phyloP scores from a whole-genome alignment of 306 rosid species.

The Pueraria montana region DNA sequence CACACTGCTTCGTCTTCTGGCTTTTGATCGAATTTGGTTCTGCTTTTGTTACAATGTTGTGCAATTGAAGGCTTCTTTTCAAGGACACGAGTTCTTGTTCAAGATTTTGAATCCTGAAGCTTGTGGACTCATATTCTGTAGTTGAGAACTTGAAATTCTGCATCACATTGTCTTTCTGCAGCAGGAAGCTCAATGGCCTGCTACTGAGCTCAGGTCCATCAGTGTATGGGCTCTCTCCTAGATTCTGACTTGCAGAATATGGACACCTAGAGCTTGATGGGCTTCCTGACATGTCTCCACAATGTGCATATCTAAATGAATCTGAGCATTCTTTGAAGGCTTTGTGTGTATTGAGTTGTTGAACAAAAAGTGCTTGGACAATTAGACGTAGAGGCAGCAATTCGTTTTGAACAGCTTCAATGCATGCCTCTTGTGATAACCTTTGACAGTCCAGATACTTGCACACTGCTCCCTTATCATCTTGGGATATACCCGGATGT shows the following conservation, averaged over 20 bases:
- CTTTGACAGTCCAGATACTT: conserved; percentile 78
- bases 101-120: conserved; percentile 85
- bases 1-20: conserved; percentile 54
- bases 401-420: conserved; percentile 93
- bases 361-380: conserved; percentile 89
- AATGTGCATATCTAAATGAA: conserved; percentile 71
- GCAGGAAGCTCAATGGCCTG: conserved; percentile 67
- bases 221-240: conserved; percentile 67
- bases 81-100: conserved; percentile 79
- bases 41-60: conserved; percentile 59
- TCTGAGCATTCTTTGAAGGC: conserved; percentile 88
- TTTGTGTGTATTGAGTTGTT: conserved; percentile 83
- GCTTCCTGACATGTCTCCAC: conserved; percentile 78
- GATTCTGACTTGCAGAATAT: conserved; percentile 67
- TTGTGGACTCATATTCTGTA: conserved; percentile 81
- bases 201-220: conserved; percentile 64
- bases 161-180: conserved; percentile 61
- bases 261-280: conserved; percentile 71
- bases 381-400: conserved; percentile 87
- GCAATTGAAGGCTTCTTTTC: conserved; percentile 76
- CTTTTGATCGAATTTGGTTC: conserved; percentile 53
- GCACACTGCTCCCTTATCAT: conserved; percentile 84
- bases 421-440: conserved; percentile 84
- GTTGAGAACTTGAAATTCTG: conserved; percentile 64
- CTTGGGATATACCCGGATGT: conserved; percentile 68